A percentile compares a stretch with the other conserved stretches of the same genome.
phyloP scores from a whole-genome alignment of 495 filamentous ascomycete species.

The Astrothelium subdiscretum region DNA sequence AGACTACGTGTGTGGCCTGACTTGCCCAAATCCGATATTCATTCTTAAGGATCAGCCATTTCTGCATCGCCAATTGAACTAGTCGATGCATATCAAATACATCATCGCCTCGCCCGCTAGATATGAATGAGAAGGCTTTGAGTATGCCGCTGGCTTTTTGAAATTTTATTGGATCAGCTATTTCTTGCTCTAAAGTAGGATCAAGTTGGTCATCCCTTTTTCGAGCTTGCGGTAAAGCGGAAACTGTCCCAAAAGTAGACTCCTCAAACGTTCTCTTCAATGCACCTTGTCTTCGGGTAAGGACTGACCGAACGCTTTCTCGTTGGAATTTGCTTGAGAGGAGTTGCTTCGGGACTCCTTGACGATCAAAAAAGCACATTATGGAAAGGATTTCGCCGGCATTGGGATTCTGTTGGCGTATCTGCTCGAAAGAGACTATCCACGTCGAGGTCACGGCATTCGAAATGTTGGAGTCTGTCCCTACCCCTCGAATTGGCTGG shows the following conservation, averaged over 20 bases:
- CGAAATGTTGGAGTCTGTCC: neutral
- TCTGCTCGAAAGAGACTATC: constrained; percentile 6
- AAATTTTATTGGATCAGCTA: too few relatives aligned
- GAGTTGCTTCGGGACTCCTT: neutral
- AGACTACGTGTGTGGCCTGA: constrained; percentile 24
- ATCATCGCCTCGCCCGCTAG: constrained; percentile 9
- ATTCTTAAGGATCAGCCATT: constrained; percentile 27
- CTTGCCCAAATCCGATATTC: constrained; percentile 18
- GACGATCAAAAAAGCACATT: neutral
- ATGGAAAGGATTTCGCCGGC: neutral
- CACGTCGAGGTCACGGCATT: constrained; percentile 4
- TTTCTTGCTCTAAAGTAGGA: too few relatives aligned
- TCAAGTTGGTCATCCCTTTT: too few relatives aligned
- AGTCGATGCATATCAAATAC: constrained; percentile 33
- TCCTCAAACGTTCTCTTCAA: too few relatives aligned
- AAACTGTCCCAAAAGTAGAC: too few relatives aligned
- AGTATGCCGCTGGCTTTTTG: constrained; percentile 19
- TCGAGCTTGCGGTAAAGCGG: too few relatives aligned
- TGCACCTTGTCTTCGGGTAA: neutral
- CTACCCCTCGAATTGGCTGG: neutral
- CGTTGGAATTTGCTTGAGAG: neutral
- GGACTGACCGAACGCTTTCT: neutral
- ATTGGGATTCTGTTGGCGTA: neutral
- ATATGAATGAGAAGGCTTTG: constrained; percentile 33
- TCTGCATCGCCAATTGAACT: constrained; percentile 33